A percentile compares a stretch with the other conserved stretches of the same genome.
phyloP scores from a whole-genome alignment of 495 filamentous ascomycete genomes.

The Hypomontagnella monticulosa region DNA sequence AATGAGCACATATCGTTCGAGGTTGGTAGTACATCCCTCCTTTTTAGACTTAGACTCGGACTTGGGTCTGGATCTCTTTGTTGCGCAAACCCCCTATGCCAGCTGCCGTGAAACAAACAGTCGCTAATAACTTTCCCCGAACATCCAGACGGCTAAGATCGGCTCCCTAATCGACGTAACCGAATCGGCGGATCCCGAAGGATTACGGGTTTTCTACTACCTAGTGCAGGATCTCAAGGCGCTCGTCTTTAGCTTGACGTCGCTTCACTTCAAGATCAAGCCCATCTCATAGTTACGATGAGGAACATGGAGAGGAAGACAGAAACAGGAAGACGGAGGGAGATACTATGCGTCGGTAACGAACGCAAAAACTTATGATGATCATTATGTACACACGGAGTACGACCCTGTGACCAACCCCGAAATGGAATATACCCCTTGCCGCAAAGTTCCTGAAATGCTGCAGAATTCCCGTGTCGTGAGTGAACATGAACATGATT shows the following conservation, averaged over 20 bases:
- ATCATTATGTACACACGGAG: constrained; percentile 43
- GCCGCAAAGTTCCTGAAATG: constrained; percentile 37
- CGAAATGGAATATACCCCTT: constrained; percentile 43
- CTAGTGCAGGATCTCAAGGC: constrained; percentile 98
- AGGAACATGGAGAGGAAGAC: not conserved
- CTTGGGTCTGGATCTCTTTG: too few species aligned
- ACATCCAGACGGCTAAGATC: constrained; percentile 90
- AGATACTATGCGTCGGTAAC: not conserved
- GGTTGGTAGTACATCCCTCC: constrained; percentile 57
- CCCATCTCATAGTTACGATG: constrained; percentile 65
- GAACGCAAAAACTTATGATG: constrained; percentile 21
- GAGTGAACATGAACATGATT: constrained; percentile 26
- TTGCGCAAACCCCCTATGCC: not conserved
- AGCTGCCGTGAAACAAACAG: not conserved
- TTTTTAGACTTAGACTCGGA: not conserved
- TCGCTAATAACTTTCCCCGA: constrained; percentile 45
- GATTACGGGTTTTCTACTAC: constrained; percentile 99
- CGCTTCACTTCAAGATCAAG: constrained; percentile 98
- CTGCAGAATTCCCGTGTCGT: constrained; percentile 26
- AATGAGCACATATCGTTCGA: constrained; percentile 99
- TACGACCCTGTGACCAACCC: constrained; percentile 30
- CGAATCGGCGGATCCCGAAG: constrained; percentile 95
- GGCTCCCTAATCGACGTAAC: constrained; percentile 96
- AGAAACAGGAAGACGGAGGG: not conserved
- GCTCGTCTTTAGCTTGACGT: constrained; percentile 94